Evolutionary conservation across 495 filamentous ascomycete genomes (phyloP).

Genomic region (Xanthoparmelia taractica): DNA sequence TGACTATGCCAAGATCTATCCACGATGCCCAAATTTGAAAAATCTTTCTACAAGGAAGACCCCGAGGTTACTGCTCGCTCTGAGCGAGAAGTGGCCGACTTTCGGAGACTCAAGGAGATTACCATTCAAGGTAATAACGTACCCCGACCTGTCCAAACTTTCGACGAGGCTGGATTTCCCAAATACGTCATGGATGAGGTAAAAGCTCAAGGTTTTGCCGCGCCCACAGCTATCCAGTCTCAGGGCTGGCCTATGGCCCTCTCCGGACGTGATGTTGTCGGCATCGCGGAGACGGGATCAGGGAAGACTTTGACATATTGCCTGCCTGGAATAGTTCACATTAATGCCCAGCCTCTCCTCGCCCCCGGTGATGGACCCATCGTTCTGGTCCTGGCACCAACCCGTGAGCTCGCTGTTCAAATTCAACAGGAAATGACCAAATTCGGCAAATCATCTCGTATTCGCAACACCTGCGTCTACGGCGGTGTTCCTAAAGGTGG

Average conservation of each 20-base stretch:
- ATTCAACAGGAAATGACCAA: constrained; percentile 94
- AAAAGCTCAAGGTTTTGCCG: constrained; percentile 89
- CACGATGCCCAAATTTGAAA: constrained; percentile 91
- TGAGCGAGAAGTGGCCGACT: constrained; percentile 72
- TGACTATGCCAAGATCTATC: constrained; percentile 51
- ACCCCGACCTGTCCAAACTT: constrained; percentile 87
- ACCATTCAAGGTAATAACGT: constrained; percentile 67
- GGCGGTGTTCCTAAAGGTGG: constrained; percentile 96
- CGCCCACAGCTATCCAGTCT: constrained; percentile 91
- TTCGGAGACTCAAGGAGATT: constrained; percentile 75
- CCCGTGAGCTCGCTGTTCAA: constrained; percentile 94
- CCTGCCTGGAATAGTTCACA: constrained; percentile 96
- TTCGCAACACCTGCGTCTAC: constrained; percentile 98
- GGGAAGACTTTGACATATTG: constrained; percentile 99
- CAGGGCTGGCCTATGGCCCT: constrained; percentile 99
- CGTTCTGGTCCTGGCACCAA: constrained; percentile 89
- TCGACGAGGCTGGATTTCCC: constrained; percentile 96
- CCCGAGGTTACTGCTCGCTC: constrained; percentile 66
- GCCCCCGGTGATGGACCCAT: constrained; percentile 96
- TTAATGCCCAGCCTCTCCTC: constrained; percentile 96
- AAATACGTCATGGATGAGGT: constrained; percentile 96
- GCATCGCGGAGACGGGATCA: constrained; percentile 98
- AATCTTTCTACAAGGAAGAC: constrained; percentile 97
- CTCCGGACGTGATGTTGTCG: constrained; percentile 94
- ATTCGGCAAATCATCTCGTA: constrained; percentile 95